These are phyloP conservation scores for Hypomyces perniciosus DNA, from an alignment of 2,329 filamentous ascomycete genomes.

Conservation along the genomic window DNA sequence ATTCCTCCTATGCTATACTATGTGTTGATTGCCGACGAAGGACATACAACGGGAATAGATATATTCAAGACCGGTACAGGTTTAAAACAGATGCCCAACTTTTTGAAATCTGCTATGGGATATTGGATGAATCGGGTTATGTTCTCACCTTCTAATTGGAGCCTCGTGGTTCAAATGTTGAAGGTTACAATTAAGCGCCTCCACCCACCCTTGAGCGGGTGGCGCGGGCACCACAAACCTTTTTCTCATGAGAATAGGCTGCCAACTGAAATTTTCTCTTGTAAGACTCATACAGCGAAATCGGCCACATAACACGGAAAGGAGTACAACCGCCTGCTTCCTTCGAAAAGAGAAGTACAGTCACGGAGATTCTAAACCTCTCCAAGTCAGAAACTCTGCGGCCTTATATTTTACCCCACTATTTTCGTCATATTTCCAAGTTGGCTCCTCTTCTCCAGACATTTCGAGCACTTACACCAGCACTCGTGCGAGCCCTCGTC, in stretches of 20 bases:
- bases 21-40: too few relatives aligned
- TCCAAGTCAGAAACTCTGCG: too few relatives aligned
- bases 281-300: constrained; percentile 4
- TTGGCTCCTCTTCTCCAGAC: not conserved
- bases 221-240: constrained; percentile 7
- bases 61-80: too few relatives aligned
- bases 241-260: not conserved
- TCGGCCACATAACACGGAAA: not conserved
- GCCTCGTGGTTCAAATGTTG: not conserved
- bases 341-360: not conserved
- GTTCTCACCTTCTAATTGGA: too few relatives aligned
- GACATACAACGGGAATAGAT: too few relatives aligned
- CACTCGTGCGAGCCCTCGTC: constrained; percentile 9
- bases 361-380: too few relatives aligned
- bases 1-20: not conserved
- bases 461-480: constrained; percentile 23
- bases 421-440: constrained; percentile 2
- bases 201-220: not conserved
- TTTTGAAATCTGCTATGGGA: too few relatives aligned
- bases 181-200: not conserved
- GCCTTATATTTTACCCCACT: not conserved
- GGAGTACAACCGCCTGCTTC: not conserved
- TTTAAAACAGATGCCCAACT: too few relatives aligned
- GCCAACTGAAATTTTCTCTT: constrained; percentile 6
- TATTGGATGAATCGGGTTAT: too few relatives aligned